Percentiles rank a stretch among this genome's conserved stretches.
Evolutionary conservation across 1,284 basidiomycete genomes (phyloP).

Genomic region (Rhodofomes roseus): DNA sequence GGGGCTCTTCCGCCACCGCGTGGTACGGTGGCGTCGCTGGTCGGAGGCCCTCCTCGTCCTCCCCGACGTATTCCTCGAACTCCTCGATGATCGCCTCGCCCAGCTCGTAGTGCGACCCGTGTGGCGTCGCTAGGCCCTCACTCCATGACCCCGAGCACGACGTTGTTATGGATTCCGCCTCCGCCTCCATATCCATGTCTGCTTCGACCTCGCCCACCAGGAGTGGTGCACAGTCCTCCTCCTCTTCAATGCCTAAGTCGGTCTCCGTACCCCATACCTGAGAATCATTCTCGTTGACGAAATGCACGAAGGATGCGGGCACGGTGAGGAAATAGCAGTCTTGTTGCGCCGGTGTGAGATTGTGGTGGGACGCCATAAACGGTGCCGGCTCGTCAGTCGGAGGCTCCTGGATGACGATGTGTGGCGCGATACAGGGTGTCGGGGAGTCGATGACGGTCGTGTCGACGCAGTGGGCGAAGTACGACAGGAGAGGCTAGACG

Average conservation of each 20-base stretch:
- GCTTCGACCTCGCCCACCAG: not conserved
- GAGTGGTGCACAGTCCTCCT: not conserved
- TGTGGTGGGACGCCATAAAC: constrained; percentile 14
- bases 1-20: not conserved
- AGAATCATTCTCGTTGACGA: not conserved
- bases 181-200: not conserved
- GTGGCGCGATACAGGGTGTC: constrained; percentile 40
- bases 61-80: not conserved
- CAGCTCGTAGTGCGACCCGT: not conserved
- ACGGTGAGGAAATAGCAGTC: constrained; percentile 16
- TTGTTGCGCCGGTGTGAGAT: constrained; percentile 12
- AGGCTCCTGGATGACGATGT: constrained; percentile 45
- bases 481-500: constrained; percentile 24
- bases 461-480: constrained; percentile 21
- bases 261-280: constrained; percentile 6
- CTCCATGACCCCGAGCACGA: not conserved
- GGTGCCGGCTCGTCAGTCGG: constrained; percentile 27
- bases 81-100: not conserved
- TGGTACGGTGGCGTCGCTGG: not conserved
- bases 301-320: constrained; percentile 6
- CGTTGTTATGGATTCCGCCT: not conserved
- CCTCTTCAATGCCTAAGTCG: too few relatives aligned
- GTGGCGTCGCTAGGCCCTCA: constrained; percentile 4
- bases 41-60: not conserved
- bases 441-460: constrained; percentile 40